phyloP scores from a whole-genome alignment of 805 yeast species.

The Phaffomyces antillensis region DNA sequence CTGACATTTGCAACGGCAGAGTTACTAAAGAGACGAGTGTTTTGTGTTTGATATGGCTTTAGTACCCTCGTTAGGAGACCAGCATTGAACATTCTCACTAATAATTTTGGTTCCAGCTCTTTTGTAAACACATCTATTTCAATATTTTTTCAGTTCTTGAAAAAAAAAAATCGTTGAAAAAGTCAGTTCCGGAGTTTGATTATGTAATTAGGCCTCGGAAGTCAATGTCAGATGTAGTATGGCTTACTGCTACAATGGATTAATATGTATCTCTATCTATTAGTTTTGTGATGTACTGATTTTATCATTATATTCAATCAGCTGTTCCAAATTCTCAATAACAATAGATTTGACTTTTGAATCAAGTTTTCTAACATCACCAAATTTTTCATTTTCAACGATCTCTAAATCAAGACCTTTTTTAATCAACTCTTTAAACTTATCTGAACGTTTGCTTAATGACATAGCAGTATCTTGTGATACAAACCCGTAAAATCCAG shows the following conservation, averaged over 20 bases:
- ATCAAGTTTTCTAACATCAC: too few relatives aligned
- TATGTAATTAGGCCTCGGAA: neutral
- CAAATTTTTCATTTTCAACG: neutral
- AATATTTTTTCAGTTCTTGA: neutral
- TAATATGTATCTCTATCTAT: too few relatives aligned
- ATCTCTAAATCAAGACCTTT: neutral
- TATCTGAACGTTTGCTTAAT: neutral
- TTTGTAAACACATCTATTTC: neutral
- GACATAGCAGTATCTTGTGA: neutral
- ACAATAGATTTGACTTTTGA: too few relatives aligned
- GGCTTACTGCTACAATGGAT: too few relatives aligned
- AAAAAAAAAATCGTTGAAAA: slow-evolving; percentile 5
- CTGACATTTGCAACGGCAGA: slow-evolving; percentile 6
- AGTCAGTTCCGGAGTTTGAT: neutral
- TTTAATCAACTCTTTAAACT: neutral
- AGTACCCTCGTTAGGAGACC: slow-evolving; percentile 11
- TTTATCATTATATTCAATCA: too few relatives aligned
- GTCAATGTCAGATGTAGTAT: too few relatives aligned
- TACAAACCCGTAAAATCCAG: neutral
- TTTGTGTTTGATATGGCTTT: slow-evolving; percentile 2
- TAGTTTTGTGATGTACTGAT: too few relatives aligned
- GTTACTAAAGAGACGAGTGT: slow-evolving; percentile 11
- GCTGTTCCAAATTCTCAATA: too few relatives aligned
- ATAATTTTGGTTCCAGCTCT: neutral
- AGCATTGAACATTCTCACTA: neutral